Evolutionary conservation across 2,329 filamentous ascomycete species (phyloP), one percentile per base, ranked within the genome.

Genomic region (Fusarium piperis): DNA sequence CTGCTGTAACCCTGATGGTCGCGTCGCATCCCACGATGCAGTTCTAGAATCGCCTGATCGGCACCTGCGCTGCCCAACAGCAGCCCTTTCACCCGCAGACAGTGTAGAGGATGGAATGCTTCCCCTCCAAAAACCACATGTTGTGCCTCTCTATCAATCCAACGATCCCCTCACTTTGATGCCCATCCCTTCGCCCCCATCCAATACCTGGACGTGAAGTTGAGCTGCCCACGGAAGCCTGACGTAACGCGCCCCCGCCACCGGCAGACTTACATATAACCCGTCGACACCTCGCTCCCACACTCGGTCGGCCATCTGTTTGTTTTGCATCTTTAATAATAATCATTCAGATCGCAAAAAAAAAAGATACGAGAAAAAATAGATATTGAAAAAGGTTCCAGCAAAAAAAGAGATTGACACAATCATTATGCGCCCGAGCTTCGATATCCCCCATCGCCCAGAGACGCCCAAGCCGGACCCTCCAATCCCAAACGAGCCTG

Each of bases 391-490:
- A 38, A 59, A 57, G 20, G 51, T 46, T 44, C 12, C 23, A 46
- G 16, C 23, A 26, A 15, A 26, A 59, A 35, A 20, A 44, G 12
- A 48, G 8, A 48, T 12, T 41, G 33, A 46, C 4, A 51, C 48
- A 36, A 26, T 30, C 59, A 68, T 15, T 7, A 71, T 73, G 71
- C 57, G 46, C 26, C 39, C 55, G 30, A 56, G 69, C 36, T 23
- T 58, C 36, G 33, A 26, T 32, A 44, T 73, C 30, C 51, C 67
- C 38, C 74, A 75, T 70, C 79, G 78, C 38, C 78, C 78, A 30
- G 78, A 79, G 66, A 80, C 79, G 30, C 79, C 79, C 55, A 77
- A 79, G 59, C 75, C 75, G 38, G 73, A 77, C 12, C 73, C 76
- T 36, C 78, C 79, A 36, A 65, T 76, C 36, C 79, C 78, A n/a